Evolutionary conservation across 1,139 yeast species (phyloP).

Genomic region (Nadsonia starkeyi-henricii): DNA sequence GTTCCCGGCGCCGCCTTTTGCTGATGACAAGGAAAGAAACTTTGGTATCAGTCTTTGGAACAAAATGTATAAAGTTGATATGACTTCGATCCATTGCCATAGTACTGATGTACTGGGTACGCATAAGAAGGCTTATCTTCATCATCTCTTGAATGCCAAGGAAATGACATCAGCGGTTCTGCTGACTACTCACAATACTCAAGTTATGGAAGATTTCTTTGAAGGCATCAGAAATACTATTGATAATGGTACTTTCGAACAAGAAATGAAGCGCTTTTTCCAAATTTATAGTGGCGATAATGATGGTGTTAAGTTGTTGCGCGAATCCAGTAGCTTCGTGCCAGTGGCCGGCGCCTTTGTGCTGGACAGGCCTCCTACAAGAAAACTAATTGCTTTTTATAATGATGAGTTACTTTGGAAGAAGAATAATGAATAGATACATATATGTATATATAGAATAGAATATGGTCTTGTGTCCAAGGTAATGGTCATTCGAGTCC

Average conservation of each 20-base stretch:
- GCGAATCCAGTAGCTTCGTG: not conserved
- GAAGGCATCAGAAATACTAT: conserved; percentile 21
- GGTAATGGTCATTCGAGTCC: no score
- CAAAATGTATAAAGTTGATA: conserved; percentile 19
- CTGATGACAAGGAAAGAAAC: conserved; percentile 6
- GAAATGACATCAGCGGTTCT: conserved; percentile 32
- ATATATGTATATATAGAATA: no score
- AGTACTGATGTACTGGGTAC: conserved; percentile 14
- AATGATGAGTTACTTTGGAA: not conserved
- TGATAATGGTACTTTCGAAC: conserved; percentile 19
- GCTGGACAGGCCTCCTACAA: not conserved
- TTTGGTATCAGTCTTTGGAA: conserved; percentile 24
- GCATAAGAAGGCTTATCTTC: conserved; percentile 27
- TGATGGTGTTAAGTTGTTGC: conserved; percentile 3
- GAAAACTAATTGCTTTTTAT: not conserved
- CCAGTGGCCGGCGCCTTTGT: not conserved
- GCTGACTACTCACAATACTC: conserved; percentile 26
- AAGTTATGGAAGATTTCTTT: conserved; percentile 19
- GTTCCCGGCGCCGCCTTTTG: conserved; percentile 15
- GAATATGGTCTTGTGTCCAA: no score
- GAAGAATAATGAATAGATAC: no score
- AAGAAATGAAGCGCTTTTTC: conserved; percentile 15
- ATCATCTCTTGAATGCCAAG: conserved; percentile 27
- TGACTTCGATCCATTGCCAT: conserved; percentile 14
- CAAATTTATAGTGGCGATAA: conserved; percentile 16